Percentiles rank a stretch among this genome's conserved stretches.
Evolutionary conservation across 2,329 filamentous ascomycete species (phyloP).

Genomic region (Ophiostoma populinum): DNA sequence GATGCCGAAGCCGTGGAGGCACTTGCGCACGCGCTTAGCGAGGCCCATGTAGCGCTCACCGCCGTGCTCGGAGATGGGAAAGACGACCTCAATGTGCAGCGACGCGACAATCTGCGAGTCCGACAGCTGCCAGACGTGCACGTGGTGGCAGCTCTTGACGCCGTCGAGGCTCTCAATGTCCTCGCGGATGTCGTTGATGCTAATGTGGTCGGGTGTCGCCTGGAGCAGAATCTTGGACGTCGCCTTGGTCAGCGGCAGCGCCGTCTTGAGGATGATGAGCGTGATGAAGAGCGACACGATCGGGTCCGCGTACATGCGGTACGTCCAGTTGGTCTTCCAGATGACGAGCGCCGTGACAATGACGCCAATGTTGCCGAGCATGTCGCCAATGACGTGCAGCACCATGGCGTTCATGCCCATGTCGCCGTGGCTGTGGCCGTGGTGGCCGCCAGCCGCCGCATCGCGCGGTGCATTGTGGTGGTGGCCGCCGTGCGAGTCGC

Average conservation of each 20-base stretch:
- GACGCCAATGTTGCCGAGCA: conserved; percentile 72
- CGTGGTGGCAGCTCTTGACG: conserved; percentile 80
- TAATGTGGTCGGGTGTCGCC: conserved; percentile 77
- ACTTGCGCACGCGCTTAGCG: conserved; percentile 64
- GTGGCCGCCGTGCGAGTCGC: conserved; percentile 50
- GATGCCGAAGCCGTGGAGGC: conserved; percentile 88
- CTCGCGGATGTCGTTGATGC: conserved; percentile 75
- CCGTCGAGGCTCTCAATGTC: conserved; percentile 77
- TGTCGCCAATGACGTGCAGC: conserved; percentile 63
- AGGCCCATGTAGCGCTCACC: conserved; percentile 78
- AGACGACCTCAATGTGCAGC: conserved; percentile 82
- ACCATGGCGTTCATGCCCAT: conserved; percentile 90
- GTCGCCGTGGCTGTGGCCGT: conserved; percentile 62
- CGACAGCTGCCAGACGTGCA: conserved; percentile 95
- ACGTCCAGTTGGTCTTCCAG: conserved; percentile 71
- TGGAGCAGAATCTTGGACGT: conserved; percentile 82
- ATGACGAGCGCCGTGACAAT: conserved; percentile 74
- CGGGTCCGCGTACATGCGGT: conserved; percentile 78
- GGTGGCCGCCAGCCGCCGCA: conserved; percentile 47
- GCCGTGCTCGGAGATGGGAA: conserved; percentile 70
- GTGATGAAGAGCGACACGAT: conserved; percentile 90
- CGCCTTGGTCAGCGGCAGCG: conserved; percentile 61
- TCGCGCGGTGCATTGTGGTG: conserved; percentile 66
- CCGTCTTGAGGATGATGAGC: conserved; percentile 54
- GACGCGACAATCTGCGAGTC: conserved; percentile 89